Base-by-base conservation (phyloP, 352 stramenopile genomes). In the Phytophthora fragariaefolia region DNA sequence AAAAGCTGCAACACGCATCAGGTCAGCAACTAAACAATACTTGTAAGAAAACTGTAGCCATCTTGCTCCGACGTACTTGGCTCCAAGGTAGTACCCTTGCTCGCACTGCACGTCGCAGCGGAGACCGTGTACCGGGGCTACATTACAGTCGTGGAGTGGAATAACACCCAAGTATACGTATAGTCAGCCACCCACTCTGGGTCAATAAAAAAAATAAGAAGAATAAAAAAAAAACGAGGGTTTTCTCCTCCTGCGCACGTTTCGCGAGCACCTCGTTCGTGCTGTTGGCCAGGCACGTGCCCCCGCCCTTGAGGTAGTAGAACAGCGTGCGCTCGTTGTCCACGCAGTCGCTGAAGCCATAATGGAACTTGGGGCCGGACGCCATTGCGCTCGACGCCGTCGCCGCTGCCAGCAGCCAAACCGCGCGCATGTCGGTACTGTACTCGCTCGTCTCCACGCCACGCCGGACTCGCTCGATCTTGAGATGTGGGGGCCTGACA, bases 321-420 rank as follows among this genome's bases (percentile, higher is more conserved):
- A 76, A 95, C 34, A 95, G 76, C 62, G 84, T 79, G 43, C 83
- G 87, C 69, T 80, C 58, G 62, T 91, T 82, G 57, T 92, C 76
- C n/a, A 92, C 79, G 63, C 85, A 95, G 66, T 93, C 85, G 62
- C 83, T 85, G 53, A 92, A 95, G 66, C 85, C 87, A 51, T 93
- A 95, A 43, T 64, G 67, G 54, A 89, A 85, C 27, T 68, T 62
- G 18, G 59, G 50, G 6, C 36, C 32, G 2, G 47, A 27, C 8
- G 64, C 58, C 1, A 52, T 12, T 6, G 26, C 30, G n/a, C 32
- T 34, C 50, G 43, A 48, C 23, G 43, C 55, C 17, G 32, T 43
- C 8, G 34, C 46, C 34, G 23, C 28, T 0, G 45, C 34, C 15
- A 71, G 4, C 3, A 70, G 58, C 57, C 46, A 58, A 45, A 7